phyloP scores from a whole-genome alignment of 352 stramenopile genomes.

The Phytopythium cucurbitacearum region DNA sequence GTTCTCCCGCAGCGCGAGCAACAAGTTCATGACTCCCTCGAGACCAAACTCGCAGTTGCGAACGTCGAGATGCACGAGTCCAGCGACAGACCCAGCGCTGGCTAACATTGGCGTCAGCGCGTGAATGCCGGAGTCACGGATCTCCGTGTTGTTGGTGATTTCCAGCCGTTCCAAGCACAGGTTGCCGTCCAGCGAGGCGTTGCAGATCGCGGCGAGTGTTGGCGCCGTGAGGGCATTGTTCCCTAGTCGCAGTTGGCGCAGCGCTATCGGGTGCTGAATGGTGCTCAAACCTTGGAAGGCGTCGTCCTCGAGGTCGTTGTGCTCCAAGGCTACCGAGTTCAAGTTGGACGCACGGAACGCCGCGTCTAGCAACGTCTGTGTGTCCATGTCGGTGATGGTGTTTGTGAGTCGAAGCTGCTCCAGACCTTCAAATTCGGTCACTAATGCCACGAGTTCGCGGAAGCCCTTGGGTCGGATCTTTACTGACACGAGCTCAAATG shows the following conservation, averaged over 20 bases:
- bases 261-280: slow-evolving; percentile 14
- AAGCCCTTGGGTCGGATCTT: slow-evolving; percentile 44
- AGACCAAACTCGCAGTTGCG: slow-evolving; percentile 64
- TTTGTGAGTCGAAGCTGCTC: slow-evolving; percentile 51
- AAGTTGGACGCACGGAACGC: slow-evolving; percentile 30
- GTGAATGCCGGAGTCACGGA: slow-evolving; percentile 58
- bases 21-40: slow-evolving; percentile 50
- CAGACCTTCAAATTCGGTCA: slow-evolving; percentile 31
- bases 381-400: slow-evolving; percentile 57
- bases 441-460: slow-evolving; percentile 39
- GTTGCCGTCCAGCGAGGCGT: slow-evolving; percentile 39
- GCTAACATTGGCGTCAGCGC: slow-evolving; percentile 62
- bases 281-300: slow-evolving; percentile 35
- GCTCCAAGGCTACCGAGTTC: slow-evolving; percentile 53
- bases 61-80: slow-evolving; percentile 59
- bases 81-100: slow-evolving; percentile 8
- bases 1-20: slow-evolving; percentile 53
- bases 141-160: slow-evolving; percentile 59
- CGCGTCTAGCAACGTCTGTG: slow-evolving; percentile 36
- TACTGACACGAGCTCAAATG: slow-evolving; percentile 67
- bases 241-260: slow-evolving; percentile 46
- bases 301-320: slow-evolving; percentile 76
- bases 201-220: slow-evolving; percentile 42
- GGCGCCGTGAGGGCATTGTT: slow-evolving; percentile 53
- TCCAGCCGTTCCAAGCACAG: slow-evolving; percentile 52